Evolutionary conservation across 345 rosid species (phyloP), one percentile per base, ranked within the genome.

Genomic region (Aquilaria sinensis): DNA sequence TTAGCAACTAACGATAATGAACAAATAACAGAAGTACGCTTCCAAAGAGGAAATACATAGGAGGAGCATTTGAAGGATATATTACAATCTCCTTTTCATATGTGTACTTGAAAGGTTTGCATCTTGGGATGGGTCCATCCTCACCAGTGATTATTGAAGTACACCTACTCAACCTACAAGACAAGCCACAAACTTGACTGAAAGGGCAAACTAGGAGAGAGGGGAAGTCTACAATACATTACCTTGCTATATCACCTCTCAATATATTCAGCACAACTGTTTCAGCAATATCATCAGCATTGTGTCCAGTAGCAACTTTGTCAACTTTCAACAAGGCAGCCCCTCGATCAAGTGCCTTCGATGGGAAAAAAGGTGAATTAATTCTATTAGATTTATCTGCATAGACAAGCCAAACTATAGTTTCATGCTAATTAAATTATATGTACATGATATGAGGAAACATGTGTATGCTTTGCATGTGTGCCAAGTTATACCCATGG

Each of bases 281-380:
- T 79, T 93, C 98, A 3, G 97, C 98, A 65, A 93, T 88, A 78
- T 93, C 98, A 82, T 93, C 98, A 9, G 92, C 96, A 68, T 93
- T 93, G 69, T 93, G 97, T 51, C 98, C 97, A 31, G 98, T 90
- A 16, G 77, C 95, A 65, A 93, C 60, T 77, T 86, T 93, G 73
- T 93, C 98, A 64, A 90, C 96, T 83, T 90, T 88, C 79, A 90
- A 62, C 68, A 86, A 69, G 0, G 95, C 81, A 60, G 95, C 96
- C 32, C 98, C 98, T 67, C 97, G 83, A 78, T 90, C 97, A 73
- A 93, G 98, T 53, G 98, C 98, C 97, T 90, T 73, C 13, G 59
- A 46, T 53, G 67, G 23, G 51, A 63, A 51, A 43, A 10, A 52
- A 37, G 67, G 60, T 50, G 45, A 30, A 67, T 64, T 64, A 61